phyloP scores from a whole-genome alignment of 371 early-diverging fungal species.

The Spraguea lophii region DNA sequence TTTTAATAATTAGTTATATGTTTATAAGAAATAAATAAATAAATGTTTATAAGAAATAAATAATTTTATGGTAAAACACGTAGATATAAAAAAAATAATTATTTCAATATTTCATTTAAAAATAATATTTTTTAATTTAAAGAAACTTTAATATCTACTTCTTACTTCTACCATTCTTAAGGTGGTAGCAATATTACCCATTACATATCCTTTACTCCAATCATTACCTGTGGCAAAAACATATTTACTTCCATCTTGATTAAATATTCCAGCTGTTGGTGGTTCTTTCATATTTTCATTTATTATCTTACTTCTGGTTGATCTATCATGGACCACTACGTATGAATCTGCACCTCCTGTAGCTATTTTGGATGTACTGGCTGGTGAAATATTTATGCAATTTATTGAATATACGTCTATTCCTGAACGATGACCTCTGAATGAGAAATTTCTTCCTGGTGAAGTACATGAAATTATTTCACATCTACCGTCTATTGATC shows the following conservation, averaged over 20 bases:
- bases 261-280: conserved; percentile 31
- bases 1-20: no score
- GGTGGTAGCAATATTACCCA: no score
- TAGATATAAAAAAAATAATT: no score
- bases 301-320: conserved; percentile 14
- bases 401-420: conserved; percentile 38
- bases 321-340: conserved; percentile 30
- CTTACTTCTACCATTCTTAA: no score
- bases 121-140: no score
- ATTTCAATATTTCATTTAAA: no score
- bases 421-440: conserved; percentile 34
- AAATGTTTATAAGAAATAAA: no score
- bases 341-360: conserved; percentile 37
- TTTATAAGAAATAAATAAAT: no score
- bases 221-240: conserved; percentile 43
- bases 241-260: conserved; percentile 20
- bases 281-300: conserved; percentile 16
- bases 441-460: conserved; percentile 7
- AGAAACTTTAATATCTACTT: no score
- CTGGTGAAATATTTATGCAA: conserved; percentile 22
- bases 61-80: no score
- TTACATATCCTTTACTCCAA: conserved; percentile 40
- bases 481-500: conserved; percentile 38
- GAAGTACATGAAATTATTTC: conserved; percentile 19
- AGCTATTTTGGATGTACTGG: conserved; percentile 21